phyloP scores from a whole-genome alignment of 108 stramenopile species.

The Asterionellopsis glacialis region DNA sequence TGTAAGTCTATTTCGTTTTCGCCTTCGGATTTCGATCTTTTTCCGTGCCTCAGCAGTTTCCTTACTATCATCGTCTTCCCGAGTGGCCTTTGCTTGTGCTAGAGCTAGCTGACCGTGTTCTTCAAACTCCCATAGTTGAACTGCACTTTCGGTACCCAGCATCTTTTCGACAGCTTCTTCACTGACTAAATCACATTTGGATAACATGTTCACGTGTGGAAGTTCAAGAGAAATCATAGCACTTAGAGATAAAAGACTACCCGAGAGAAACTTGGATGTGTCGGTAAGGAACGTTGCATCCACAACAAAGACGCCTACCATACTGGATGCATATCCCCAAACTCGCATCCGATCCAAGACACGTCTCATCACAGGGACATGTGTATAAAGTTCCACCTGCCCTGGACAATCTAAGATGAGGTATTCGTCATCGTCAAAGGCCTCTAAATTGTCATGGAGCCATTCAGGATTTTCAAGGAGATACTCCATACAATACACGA shows the following conservation, averaged over 20 bases:
- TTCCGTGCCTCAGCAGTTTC: background rate
- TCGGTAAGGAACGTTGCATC: slow-evolving; percentile 89
- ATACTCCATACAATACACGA: slow-evolving; percentile 99
- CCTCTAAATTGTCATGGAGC: slow-evolving; percentile 82
- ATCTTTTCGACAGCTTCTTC: slow-evolving; percentile 70
- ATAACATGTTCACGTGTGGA: slow-evolving; percentile 95
- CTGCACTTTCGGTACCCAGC: slow-evolving; percentile 70
- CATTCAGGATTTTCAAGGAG: slow-evolving; percentile 87
- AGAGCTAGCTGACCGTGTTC: slow-evolving; percentile 30
- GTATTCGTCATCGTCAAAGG: slow-evolving; percentile 95
- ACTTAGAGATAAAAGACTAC: slow-evolving; percentile 80
- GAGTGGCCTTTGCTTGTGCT: background rate
- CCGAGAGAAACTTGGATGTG: slow-evolving; percentile 92
- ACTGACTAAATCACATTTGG: slow-evolving; percentile 92
- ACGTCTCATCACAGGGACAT: slow-evolving; percentile 93
- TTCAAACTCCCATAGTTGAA: slow-evolving; percentile 73
- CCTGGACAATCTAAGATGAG: slow-evolving; percentile 99
- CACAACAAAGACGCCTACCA: slow-evolving; percentile 91
- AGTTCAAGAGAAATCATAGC: slow-evolving; percentile 96
- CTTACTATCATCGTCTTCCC: background rate
- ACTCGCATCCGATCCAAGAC: slow-evolving; percentile 77
- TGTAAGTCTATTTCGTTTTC: slow-evolving; percentile 69
- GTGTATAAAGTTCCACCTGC: slow-evolving; percentile 94
- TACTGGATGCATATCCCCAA: slow-evolving; percentile 78
- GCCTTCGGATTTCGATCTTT: slow-evolving; percentile 23